phyloP scores from a whole-genome alignment of 768 basidiomycete species.

The Erythrobasidium yunnanense region DNA sequence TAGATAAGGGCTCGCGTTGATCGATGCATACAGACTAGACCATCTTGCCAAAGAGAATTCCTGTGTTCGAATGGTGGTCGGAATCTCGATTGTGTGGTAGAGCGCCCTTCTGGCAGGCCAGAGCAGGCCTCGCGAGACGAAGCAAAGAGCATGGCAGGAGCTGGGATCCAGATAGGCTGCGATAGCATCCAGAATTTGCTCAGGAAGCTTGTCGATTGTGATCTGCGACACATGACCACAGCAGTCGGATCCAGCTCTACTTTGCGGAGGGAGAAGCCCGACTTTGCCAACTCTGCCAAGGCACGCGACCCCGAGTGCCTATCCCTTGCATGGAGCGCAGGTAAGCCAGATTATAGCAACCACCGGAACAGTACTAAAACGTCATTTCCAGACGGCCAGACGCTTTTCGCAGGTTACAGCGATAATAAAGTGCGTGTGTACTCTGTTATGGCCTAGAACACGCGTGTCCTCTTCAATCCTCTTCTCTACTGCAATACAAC shows the following conservation, averaged over 20 bases:
- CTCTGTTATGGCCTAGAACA: constrained; percentile 52
- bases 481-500: too few species aligned
- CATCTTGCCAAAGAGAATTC: neutral
- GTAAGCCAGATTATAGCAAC: constrained; percentile 51
- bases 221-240: neutral
- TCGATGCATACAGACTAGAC: neutral
- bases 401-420: constrained; percentile 90
- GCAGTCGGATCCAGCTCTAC: neutral
- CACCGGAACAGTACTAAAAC: neutral
- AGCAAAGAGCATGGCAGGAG: neutral
- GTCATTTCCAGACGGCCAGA: constrained; percentile 45
- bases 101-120: neutral
- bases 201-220: neutral
- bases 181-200: neutral
- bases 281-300: constrained; percentile 58
- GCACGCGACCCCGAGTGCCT: constrained; percentile 67
- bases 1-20: too few species aligned
- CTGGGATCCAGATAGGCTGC: neutral
- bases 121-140: neutral
- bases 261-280: neutral
- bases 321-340: constrained; percentile 95
- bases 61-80: neutral
- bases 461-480: neutral
- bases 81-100: neutral
- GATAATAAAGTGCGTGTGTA: constrained; percentile 88